A percentile compares a stretch with the other conserved stretches of the same genome.
Evolutionary conservation across 2,329 filamentous ascomycete genomes (phyloP).

Genomic region (Hypoxylon sp.): DNA sequence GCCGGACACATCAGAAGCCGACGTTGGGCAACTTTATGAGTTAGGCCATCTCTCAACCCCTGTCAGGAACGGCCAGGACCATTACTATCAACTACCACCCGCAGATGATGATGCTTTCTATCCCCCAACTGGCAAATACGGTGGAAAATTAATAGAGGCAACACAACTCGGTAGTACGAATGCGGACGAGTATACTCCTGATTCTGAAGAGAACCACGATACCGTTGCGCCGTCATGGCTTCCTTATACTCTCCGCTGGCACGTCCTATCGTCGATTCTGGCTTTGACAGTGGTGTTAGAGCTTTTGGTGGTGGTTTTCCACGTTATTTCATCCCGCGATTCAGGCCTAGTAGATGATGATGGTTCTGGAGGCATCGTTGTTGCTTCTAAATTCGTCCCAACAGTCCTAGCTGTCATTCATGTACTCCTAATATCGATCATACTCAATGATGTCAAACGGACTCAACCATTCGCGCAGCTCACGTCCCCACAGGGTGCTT

Average conservation of each 20-base stretch:
- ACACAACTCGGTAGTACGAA: neutral
- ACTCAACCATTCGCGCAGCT: conserved; percentile 39
- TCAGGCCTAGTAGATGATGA: conserved; percentile 31
- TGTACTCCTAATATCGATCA: conserved; percentile 36
- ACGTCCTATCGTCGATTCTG: conserved; percentile 22
- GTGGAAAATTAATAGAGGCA: conserved; percentile 1
- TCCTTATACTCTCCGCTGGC: conserved; percentile 40
- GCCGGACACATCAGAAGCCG: conserved; percentile 9
- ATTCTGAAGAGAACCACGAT: neutral
- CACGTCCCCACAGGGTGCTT: conserved; percentile 32
- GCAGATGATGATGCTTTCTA: conserved; percentile 11
- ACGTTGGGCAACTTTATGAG: conserved; percentile 10
- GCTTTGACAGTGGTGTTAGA: conserved; percentile 28
- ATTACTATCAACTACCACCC: conserved; percentile 4
- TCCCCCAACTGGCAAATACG: neutral
- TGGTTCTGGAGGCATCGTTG: conserved; percentile 26
- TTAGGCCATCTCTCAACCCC: conserved; percentile 2
- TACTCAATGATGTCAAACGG: conserved; percentile 40
- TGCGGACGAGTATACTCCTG: conserved; percentile 4
- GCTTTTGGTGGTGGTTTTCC: conserved; percentile 20
- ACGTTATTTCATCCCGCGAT: conserved; percentile 34
- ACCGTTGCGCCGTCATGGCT: conserved; percentile 28
- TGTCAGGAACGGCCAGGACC: neutral
- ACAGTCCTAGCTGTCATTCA: conserved; percentile 37
- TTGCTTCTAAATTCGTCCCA: conserved; percentile 37